Evolutionary conservation across 257 asterid species (phyloP), one percentile per base, ranked within the genome.

Genomic region (Mitragyna speciosa): DNA sequence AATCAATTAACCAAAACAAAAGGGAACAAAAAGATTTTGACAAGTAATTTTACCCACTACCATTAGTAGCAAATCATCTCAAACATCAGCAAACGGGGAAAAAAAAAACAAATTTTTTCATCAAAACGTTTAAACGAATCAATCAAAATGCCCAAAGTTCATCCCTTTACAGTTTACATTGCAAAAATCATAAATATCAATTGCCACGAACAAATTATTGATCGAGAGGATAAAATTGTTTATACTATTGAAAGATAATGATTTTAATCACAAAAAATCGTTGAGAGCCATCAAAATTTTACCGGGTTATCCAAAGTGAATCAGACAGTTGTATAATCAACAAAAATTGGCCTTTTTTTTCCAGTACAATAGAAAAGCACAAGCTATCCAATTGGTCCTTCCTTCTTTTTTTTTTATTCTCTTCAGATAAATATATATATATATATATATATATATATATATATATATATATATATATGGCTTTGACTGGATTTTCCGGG

Each of bases 21-120:
- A 39, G 2, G 22, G 49, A 51, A 70, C 7, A 14, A 41, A 41
- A 22, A 79, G 24, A 22, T 63, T 73, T 72, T 80, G 68, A 80
- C 63, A 54, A 48, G 54, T 36, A 15, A 70, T 61, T 14, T 5
- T 17, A 39, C 47, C 28, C 11, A 61, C 10, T 30, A 16, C 24
- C 66, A 30, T 15, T 30, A 39, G 70, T n/a, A 80, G 26, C 48
- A 68, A 47, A 26, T 5, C 19, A 39, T 30, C 2, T 15, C 45
- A 64, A 15, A 19, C 20, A 30, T 64, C 70, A 14, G 4, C 22
- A 28, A 28, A 64, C 30, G 43, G 30, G 0, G 11, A 63, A 48
- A 72, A 26, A 12, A 1, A 12, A 26, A 67, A 33, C 6, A 33
- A 17, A 4, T 36, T 67, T 49, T 39, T 22, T 12, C 67, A 6